Base-by-base conservation (phyloP, 371 early-diverging fungal genomes). In the Mucor circinelloides region DNA sequence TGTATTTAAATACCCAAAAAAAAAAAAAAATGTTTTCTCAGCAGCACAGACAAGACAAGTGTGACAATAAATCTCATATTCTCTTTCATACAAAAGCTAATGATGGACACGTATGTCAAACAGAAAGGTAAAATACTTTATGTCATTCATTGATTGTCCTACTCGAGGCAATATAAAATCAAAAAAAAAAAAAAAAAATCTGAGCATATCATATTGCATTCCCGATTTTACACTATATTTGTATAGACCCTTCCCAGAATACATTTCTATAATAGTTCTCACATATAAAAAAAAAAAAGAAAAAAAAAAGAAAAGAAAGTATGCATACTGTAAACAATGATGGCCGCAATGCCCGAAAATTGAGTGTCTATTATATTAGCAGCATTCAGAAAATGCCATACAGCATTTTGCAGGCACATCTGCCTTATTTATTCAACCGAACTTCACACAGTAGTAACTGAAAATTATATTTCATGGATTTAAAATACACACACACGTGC, bases 91-190 rank as follows among this genome's bases (percentile, higher is more conserved):
- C 27, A 25, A 48, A 48, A 46, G 25, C 6, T 48, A 32, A 58
- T 31, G 31, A 36, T 12, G 44, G 46, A 15, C 28, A 64, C 23
- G 58, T 25, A 58, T 58, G 65, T 65, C 65, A 65, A 65, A 65
- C 58, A 65, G 31, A 64, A 42, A 30, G 10, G n/a, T 27, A 17
- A 40, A 57, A 19, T 58, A 31, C 44, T 58, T 65, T n/a, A 65
- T 65, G 65, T 58, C 58, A 65, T 65, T 58, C 48, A 46, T 5
- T 58, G 19, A 32, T 58, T 48, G 64, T 65, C 50, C 65, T 58
- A 65, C 58, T 52, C 13, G 15, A 23, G 27, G 27, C 25, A 52
- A 52, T 23, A 17, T 40, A 40, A 40, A 40, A 36, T 13, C 36
- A 48, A 50, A 50, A 46, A 23, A 7, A 15, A 46, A 23, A 7